Evolutionary conservation across 2,329 filamentous ascomycete species (phyloP), one percentile per base, ranked within the genome.

Genomic region (Aspergillus sp.): DNA sequence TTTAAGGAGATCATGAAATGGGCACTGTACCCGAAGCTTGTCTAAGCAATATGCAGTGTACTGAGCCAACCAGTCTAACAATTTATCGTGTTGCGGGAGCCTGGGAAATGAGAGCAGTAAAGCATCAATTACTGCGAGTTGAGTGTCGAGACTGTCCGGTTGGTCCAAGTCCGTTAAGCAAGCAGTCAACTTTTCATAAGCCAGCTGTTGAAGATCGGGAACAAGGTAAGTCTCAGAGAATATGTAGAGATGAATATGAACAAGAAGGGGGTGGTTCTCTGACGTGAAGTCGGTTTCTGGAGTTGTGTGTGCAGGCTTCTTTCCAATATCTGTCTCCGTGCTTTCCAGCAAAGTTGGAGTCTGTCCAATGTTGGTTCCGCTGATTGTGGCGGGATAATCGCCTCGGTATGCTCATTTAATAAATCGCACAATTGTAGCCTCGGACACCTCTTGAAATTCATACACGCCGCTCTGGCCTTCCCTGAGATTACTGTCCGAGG

Each of bases 371-470:
- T 38, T 10, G 13, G n/a, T 57, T 19, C 9, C 7, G 25, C 10
- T 36, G 39, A 21, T 52, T 28, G 8, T 9, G 25, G 8, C 41
- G 6, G 47, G 17, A 43, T 63, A 63, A 19, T 57, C 58, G 21
- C 55, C 58, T 10, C 54, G 28, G 39, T 63, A 63, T 13, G 45
- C 38, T 58, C 61, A 63, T 53, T 61, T 45, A 13, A 63, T 21
- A 21, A 63, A 63, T 19, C 36, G 61, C 0, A 47, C 43, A 13
- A 63, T 49, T 5, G 58, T 61, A 17, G 21, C 59, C 19, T 63
- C 50, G 1, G 55, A 38, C 4, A 52, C 54, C 13, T 61, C 55
- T 2, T 50, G 30, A 25, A 50, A 61, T 2, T 51, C 53, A 19
- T 61, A 54, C 1, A 36, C 19, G 8, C 30, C 15, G 41, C 41